Evolutionary conservation across 129 eudicot species (phyloP), one percentile per base, ranked within the genome.

Genomic region (Centella asiatica): DNA sequence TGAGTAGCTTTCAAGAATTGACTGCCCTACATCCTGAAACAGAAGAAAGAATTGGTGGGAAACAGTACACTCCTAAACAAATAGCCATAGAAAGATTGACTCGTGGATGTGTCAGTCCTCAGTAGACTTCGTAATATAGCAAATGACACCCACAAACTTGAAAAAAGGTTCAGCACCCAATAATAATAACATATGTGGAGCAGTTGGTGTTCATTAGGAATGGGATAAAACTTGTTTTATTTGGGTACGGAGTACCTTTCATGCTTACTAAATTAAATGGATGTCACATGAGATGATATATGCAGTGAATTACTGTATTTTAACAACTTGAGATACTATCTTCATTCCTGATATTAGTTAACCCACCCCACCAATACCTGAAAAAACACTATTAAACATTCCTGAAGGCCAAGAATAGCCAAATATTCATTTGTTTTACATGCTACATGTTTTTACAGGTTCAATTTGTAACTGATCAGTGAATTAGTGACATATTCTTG

Each of bases 1-100:
- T 22, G 98, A 92, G 63, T 92, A 92, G 83, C 95, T 87, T 78
- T 92, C 95, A 5, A 92, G 94, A 63, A 92, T 92, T 45, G 94
- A 83, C 45, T 92, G 98, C 56, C 98, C 98, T 27, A 92, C 95
- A 61, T 92, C 98, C 98, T 92, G 80, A 69, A 80, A 64, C 20
- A 65, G 62, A 70, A 60, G 25, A 17, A 26, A 1, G 52, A 54
- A 33, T 28, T 8, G 24, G 9, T 17, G 25, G 50, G 12, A 36
- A 23, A 10, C 11, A n/a, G n/a, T n/a, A n/a, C n/a, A n/a, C n/a
- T n/a, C n/a, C 6, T 0, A 3, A 37, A 37, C 12, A 9, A 12
- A 9, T 13, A 22, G 20, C 26, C 11, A 48, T n/a, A 48, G 12
- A 48, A 1, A n/a, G 1, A 22, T 47, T 17, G 2, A 48, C 8